Evolutionary conservation across 805 yeast genomes (phyloP), one percentile per base, ranked within the genome.

Genomic region (Naumovozyma baii): DNA sequence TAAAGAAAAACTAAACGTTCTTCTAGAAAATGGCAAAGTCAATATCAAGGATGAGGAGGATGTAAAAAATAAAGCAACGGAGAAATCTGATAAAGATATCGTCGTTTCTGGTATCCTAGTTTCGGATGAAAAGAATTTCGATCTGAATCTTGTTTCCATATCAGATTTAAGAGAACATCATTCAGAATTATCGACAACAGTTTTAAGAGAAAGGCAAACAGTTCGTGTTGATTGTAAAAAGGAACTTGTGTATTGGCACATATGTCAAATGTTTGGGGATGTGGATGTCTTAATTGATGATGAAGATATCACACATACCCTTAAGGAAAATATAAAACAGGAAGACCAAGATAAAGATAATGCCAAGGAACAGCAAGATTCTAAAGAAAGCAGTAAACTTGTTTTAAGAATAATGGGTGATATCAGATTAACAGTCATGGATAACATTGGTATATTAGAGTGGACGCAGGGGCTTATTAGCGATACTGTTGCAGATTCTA

Each of bases 401-500:
- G 70, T 70, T 17, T 62, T 77, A 28, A 68, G 61, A 41, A 69
- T 83, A n/a, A 80, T 83, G 87, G 76, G 75, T 42, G 74, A 73
- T 30, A 72, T 83, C 29, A 71, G 57, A 43, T 70, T 72, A 50
- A 74, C 69, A 35, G 60, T 76, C 12, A 63, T 63, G 31, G 67
- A 68, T 18, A 65, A 69, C 38, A 49, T 71, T 8, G 78, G 83
- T 4, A 72, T 81, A 0, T 78, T 90, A 12, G 94, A 85, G 59
- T 92, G 98, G 98, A 74, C 78, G 14, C 90, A 94, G 49, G 88
- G 87, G 42, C 68, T 84, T 41, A 76, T 87, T 65, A 88, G 83
- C 44, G 98, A 92, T 54, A 81, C 96, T 0, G 75, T 92, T 46
- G 98, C 98, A 0, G 99, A 92, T 55, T 80, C 95, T 13, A 83